Base-by-base conservation (phyloP, 441 rosid species). In the Syzygium malaccense region DNA sequence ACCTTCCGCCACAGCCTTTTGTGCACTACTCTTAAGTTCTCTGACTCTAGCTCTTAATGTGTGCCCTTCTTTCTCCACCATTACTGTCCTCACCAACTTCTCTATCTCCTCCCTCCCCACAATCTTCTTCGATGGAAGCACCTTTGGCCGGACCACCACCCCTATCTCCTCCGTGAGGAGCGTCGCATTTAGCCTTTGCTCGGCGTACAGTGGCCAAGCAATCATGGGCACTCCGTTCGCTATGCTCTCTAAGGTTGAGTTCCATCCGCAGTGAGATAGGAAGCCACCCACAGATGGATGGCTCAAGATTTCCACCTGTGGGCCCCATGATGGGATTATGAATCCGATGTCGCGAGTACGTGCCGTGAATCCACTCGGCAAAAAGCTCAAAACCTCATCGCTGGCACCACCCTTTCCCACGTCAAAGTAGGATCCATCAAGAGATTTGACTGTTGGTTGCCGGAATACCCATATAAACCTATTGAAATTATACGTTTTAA, bases 151-250 rank as follows among this genome's bases (percentile, higher is more conserved):
- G 2, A 88, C 79, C 1, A 94, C 93, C 41, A 93, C 87, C 87
- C 92, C 89, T 3, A 92, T 62, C 87, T 94, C 93, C 88, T 92
- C 95, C 8, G 93, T 88, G 13, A 94, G 85, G 88, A 94, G 79
- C 57, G 89, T 58, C 3, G 94, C 94, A 45, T 95, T 95, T 94
- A 94, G 90, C 88, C 58, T 94, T 85, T 95, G 96, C 88, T 96
- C 96, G 1, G 98, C 95, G 15, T 91, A 94, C 19, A 96, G 13
- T 18, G 96, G 98, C 97, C 97, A 95, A 5, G 92, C 94, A 30
- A 95, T 88, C 92, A 95, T 94, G 1, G 96, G 96, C 53, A 95
- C 94, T 53, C 96, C 96, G 10, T 92, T 91, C 25, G 84, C 86
- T 6, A 93, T 91, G 79, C 96, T 93, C 91, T 96, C 96, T 41